phyloP scores from a whole-genome alignment of 2,329 filamentous ascomycete species.

The Apiospora marii region DNA sequence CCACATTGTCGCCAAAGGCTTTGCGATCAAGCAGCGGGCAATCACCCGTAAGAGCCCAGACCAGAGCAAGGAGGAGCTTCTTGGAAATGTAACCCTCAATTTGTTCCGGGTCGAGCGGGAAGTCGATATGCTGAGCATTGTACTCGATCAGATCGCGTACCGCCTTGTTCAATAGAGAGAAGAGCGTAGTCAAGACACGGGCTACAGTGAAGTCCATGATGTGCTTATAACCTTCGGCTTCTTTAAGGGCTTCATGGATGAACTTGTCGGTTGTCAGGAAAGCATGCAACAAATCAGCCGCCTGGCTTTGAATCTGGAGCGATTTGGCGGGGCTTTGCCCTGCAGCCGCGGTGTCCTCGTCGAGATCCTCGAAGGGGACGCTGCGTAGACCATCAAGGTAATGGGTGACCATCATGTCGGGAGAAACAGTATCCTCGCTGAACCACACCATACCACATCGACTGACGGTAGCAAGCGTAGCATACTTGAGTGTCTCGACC shows the following conservation, averaged over 20 bases:
- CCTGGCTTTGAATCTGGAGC: conserved; percentile 77
- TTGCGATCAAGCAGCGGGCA: conserved; percentile 90
- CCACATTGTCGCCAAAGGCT: conserved; percentile 84
- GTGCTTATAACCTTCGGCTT: conserved; percentile 82
- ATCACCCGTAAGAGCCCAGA: conserved; percentile 96
- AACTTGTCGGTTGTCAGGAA: conserved; percentile 83
- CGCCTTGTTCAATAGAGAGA: conserved; percentile 93
- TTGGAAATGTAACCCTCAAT: conserved; percentile 90
- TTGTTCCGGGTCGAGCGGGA: conserved; percentile 89
- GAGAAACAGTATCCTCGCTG: conserved; percentile 94
- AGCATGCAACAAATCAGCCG: conserved; percentile 79
- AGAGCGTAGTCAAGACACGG: conserved; percentile 89
- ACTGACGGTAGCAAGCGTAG: conserved; percentile 97
- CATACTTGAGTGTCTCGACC: conserved; percentile 96
- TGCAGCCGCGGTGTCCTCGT: conserved; percentile 85
- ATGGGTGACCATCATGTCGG: conserved; percentile 90
- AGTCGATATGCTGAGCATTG: conserved; percentile 92
- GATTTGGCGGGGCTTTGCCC: conserved; percentile 81
- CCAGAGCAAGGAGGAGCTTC: conserved; percentile 89
- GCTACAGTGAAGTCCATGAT: conserved; percentile 99
- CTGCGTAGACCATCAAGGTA: conserved; percentile 86
- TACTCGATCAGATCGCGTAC: conserved; percentile 95
- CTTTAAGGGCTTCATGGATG: conserved; percentile 76
- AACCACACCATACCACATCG: conserved; percentile 99
- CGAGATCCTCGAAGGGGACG: conserved; percentile 90